Base-by-base conservation (phyloP, 768 basidiomycete species). In the Suillus occidentalis region DNA sequence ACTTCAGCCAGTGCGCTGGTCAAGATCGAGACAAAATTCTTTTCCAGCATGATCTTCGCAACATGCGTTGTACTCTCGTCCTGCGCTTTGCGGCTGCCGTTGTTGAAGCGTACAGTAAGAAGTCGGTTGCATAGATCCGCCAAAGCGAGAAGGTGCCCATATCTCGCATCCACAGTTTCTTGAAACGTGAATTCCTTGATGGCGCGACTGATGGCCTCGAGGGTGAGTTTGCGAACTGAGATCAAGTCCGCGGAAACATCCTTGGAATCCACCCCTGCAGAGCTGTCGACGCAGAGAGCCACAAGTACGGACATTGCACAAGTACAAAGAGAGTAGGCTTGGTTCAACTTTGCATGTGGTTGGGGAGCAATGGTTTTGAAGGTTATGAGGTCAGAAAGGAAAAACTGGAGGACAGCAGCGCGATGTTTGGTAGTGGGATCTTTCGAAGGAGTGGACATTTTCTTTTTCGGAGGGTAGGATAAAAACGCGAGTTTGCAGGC, bases 41-140 rank as follows among this genome's bases (percentile, higher is more conserved):
- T 98, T 82, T 99, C 97, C 60, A 99, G 79, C 97, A 99, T 99
- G 67, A 96, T 85, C 80, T 98, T 98, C 25, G 97, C 95, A 61
- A 99, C 85, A 66, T 97, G 96, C 9, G 95, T 90, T 4, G 90
- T 90, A n/a, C 84, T 84, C 59, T 95, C 97, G 63, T 84, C 82
- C 47, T 82, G 80, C 68, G 84, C 87, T 53, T 87, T 81, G 65
- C 79, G 80, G 42, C 79, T 75, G 7, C 80, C 80, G 65, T 69
- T 76, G 71, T 85, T 89, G 76, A 90, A 88, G 36, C 90, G 87
- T 28, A 92, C 89, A 2, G 89, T 91, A 63, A 99, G 82, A 40
- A 99, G 80, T 10, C 95, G 90, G 76, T 93, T 86, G 72, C 93
- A 93, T 34, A 99, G 80, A 69, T 98, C 95, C 31, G 89, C 86